A percentile compares a stretch with the other conserved stretches of the same genome.
phyloP scores from a whole-genome alignment of 2,329 filamentous ascomycete species.

The Colletotrichum trifolii region DNA sequence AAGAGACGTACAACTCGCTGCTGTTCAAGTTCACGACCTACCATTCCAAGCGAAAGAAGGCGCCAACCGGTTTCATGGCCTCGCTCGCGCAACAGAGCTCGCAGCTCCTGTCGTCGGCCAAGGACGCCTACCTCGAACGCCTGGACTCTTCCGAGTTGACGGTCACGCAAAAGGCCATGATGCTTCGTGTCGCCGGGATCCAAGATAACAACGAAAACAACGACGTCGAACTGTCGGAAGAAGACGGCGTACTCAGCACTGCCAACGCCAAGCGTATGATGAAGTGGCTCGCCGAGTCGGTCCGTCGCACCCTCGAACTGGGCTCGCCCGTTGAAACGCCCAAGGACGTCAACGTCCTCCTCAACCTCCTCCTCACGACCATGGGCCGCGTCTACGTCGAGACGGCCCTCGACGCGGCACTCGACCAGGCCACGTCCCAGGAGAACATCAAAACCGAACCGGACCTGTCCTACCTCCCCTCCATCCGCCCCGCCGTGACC shows the following conservation, averaged over 20 bases:
- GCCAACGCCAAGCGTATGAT: slow-evolving; percentile 97
- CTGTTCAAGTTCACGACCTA: slow-evolving; percentile 98
- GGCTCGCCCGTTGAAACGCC: slow-evolving; percentile 88
- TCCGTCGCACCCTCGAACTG: slow-evolving; percentile 91
- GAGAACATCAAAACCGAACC: slow-evolving; percentile 87
- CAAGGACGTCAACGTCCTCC: slow-evolving; percentile 88
- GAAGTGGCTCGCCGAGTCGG: slow-evolving; percentile 95
- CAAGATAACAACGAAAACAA: slow-evolving; percentile 80
- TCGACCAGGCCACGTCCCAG: slow-evolving; percentile 79
- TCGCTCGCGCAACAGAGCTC: slow-evolving; percentile 90
- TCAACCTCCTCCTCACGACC: slow-evolving; percentile 84
- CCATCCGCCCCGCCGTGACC: slow-evolving; percentile 83
- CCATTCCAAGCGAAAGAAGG: slow-evolving; percentile 88
- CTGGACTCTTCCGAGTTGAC: slow-evolving; percentile 91
- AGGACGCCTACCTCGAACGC: slow-evolving; percentile 90
- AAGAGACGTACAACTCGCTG: slow-evolving; percentile 88
- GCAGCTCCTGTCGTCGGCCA: slow-evolving; percentile 86
- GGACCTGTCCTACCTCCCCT: slow-evolving; percentile 84
- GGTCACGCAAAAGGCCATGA: slow-evolving; percentile 87
- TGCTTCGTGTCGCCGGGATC: slow-evolving; percentile 88
- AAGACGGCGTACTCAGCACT: slow-evolving; percentile 85
- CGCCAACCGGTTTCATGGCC: slow-evolving; percentile 90
- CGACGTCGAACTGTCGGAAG: slow-evolving; percentile 90
- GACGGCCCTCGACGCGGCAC: slow-evolving; percentile 74
- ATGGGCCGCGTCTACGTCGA: slow-evolving; percentile 87